phyloP scores from a whole-genome alignment of 192 early-diverging fungal genomes.

The Lobulomyces angularis region DNA sequence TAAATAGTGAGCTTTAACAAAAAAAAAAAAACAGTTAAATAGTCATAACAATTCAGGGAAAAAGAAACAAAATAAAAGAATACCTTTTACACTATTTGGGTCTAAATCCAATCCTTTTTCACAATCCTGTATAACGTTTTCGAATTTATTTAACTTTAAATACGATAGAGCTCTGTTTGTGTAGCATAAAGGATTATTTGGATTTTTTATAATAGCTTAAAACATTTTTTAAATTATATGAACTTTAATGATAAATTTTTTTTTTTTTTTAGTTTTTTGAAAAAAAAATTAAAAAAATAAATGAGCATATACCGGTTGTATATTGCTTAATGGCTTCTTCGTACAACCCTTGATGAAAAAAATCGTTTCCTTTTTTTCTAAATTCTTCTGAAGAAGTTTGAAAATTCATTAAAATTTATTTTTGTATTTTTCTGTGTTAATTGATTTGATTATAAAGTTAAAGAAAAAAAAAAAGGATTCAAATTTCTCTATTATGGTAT shows the following conservation, averaged over 20 bases:
- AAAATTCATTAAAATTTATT: no score
- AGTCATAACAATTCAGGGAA: neutral
- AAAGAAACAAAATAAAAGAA: constrained; percentile 1
- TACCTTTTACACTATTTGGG: constrained; percentile 29
- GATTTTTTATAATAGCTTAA: constrained; percentile 50
- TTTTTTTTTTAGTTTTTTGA: neutral
- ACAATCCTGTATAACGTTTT: constrained; percentile 51
- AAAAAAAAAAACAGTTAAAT: neutral
- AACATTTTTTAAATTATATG: neutral
- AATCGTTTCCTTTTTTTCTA: no score
- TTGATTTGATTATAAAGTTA: no score
- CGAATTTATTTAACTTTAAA: constrained; percentile 44
- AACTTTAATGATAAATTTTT: neutral
- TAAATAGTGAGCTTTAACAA: neutral
- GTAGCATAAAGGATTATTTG: constrained; percentile 53
- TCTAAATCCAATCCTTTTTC: constrained; percentile 55
- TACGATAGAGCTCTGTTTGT: constrained; percentile 73
- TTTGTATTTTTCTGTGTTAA: no score
- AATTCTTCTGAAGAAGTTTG: no score
- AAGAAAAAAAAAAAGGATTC: no score
- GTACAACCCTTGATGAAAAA: constrained; percentile 44
- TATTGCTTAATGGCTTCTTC: constrained; percentile 60
- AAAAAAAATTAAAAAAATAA: neutral
- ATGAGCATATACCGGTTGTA: constrained; percentile 55
- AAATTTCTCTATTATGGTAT: no score